Percentiles rank a stretch among this genome's conserved stretches.
Conservation (phyloP, 345 rosid species). For the Moricandia arvensis region DNA sequence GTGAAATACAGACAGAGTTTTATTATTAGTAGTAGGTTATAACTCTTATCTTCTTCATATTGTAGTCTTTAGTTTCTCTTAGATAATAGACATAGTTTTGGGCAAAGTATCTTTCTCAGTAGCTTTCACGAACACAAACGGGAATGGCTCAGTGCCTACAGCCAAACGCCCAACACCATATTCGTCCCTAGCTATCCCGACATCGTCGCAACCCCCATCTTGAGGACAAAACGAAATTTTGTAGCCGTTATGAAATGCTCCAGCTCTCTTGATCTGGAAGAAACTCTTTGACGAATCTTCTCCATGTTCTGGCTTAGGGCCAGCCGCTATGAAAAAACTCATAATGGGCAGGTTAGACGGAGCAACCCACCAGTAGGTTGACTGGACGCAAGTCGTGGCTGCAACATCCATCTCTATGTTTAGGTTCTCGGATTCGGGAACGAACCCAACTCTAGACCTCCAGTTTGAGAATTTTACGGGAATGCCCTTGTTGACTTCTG, state of each 20-base stretch:
- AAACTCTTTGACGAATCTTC: slow-evolving; percentile 38
- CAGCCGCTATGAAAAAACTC: not conserved
- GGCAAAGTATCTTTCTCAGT: not conserved
- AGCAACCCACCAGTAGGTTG: not conserved
- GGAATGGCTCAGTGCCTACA: slow-evolving; percentile 46
- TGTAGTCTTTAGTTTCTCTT: not conserved
- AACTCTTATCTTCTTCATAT: not conserved
- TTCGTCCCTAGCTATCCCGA: slow-evolving; percentile 47
- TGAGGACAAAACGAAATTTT: slow-evolving; percentile 53
- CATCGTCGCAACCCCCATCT: not conserved
- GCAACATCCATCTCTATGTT: not conserved
- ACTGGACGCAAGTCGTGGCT: not conserved
- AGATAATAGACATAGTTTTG: not conserved
- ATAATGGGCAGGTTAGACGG: not conserved
- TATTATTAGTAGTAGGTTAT: not conserved
- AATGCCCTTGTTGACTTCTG: not conserved
- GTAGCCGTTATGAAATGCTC: slow-evolving; percentile 25
- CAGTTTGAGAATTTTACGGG: not conserved
- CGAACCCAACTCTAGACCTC: not conserved
- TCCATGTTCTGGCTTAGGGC: not conserved
- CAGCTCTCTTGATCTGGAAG: slow-evolving; percentile 54
- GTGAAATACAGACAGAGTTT: not conserved
- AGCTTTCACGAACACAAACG: slow-evolving; percentile 53
- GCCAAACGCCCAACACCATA: slow-evolving; percentile 47
- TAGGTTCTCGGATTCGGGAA: not conserved